phyloP scores from a whole-genome alignment of 2,329 filamentous ascomycete species.

The Emmonsia crescens region DNA sequence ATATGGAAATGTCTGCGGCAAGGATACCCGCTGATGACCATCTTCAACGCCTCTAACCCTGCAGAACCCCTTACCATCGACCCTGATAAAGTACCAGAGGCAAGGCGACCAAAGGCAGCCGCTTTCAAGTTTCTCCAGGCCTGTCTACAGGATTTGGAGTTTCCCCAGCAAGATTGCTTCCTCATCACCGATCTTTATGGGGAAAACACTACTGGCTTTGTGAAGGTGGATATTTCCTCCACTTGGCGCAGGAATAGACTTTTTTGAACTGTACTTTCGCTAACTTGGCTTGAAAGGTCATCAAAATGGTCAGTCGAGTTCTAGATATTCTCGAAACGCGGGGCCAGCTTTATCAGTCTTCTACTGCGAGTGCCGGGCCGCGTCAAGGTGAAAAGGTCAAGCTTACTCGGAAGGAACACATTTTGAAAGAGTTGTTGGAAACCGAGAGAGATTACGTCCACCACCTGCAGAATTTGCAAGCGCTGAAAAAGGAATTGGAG shows the following conservation, averaged over 20 bases:
- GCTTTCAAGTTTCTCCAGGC: slow-evolving; percentile 89
- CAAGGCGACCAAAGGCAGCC: slow-evolving; percentile 73
- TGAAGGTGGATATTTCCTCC: slow-evolving; percentile 54
- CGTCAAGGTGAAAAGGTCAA: slow-evolving; percentile 40
- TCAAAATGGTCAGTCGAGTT: slow-evolving; percentile 82
- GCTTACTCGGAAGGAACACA: slow-evolving; percentile 68
- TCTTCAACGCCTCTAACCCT: slow-evolving; percentile 79
- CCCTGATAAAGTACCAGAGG: slow-evolving; percentile 50
- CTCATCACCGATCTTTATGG: slow-evolving; percentile 85
- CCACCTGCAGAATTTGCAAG: slow-evolving; percentile 86
- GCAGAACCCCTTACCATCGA: slow-evolving; percentile 57
- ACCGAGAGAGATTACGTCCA: slow-evolving; percentile 97
- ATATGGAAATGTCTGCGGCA: slow-evolving; percentile 79
- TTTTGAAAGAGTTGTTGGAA: slow-evolving; percentile 82
- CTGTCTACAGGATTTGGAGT: slow-evolving; percentile 70
- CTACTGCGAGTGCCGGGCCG: slow-evolving; percentile 40
- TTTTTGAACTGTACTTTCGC: neutral
- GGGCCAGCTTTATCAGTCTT: slow-evolving; percentile 60
- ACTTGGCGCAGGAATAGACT: neutral
- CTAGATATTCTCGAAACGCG: slow-evolving; percentile 74
- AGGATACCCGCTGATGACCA: slow-evolving; percentile 71
- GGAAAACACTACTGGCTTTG: slow-evolving; percentile 91
- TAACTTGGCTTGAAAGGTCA: slow-evolving; percentile 46
- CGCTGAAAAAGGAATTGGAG: slow-evolving; percentile 80
- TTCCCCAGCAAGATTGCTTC: slow-evolving; percentile 74